These are phyloP conservation scores for Talaromyces sp. DNA, from an alignment of 2,329 filamentous ascomycete genomes.

Conservation along the genomic window DNA sequence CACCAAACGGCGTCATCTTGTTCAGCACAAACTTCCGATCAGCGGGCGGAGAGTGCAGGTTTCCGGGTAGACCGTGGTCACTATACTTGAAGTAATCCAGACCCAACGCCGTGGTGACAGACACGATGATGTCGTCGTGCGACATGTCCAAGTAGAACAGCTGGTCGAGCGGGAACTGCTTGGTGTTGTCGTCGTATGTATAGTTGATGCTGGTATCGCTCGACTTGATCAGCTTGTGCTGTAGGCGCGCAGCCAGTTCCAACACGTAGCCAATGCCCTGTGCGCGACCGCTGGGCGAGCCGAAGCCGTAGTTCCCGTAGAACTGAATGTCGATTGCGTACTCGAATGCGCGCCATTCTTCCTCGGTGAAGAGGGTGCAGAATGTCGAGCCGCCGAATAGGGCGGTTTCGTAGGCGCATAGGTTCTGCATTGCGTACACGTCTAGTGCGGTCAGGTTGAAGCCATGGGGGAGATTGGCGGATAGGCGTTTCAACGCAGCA, in stretches of 20 bases:
- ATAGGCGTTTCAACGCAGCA: constrained; percentile 41
- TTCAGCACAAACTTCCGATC: constrained; percentile 43
- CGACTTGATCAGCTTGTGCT: constrained; percentile 40
- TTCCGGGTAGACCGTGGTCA: constrained; percentile 18
- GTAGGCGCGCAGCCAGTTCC: constrained; percentile 46
- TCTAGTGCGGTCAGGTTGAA: constrained; percentile 47
- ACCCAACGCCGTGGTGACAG: constrained; percentile 46
- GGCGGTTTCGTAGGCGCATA: constrained; percentile 50
- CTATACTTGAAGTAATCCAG: constrained; percentile 46
- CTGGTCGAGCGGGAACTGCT: constrained; percentile 43
- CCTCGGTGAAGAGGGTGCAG: constrained; percentile 48
- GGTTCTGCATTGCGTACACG: constrained; percentile 47
- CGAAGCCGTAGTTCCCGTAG: constrained; percentile 41
- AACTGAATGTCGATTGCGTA: constrained; percentile 49
- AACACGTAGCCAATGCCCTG: constrained; percentile 50
- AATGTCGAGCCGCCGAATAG: constrained; percentile 48
- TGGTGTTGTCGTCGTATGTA: constrained; percentile 41
- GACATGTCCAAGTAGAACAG: constrained; percentile 50
- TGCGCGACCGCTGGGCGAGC: constrained; percentile 46
- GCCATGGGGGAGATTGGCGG: constrained; percentile 41
- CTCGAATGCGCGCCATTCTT: constrained; percentile 52
- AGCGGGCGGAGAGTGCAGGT: constrained; percentile 37
- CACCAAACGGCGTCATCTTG: constrained; percentile 50
- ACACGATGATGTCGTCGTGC: constrained; percentile 50
- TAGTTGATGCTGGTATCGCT: constrained; percentile 50